Conservation (phyloP, 768 basidiomycete genomes). For the Ramaria rubella region DNA sequence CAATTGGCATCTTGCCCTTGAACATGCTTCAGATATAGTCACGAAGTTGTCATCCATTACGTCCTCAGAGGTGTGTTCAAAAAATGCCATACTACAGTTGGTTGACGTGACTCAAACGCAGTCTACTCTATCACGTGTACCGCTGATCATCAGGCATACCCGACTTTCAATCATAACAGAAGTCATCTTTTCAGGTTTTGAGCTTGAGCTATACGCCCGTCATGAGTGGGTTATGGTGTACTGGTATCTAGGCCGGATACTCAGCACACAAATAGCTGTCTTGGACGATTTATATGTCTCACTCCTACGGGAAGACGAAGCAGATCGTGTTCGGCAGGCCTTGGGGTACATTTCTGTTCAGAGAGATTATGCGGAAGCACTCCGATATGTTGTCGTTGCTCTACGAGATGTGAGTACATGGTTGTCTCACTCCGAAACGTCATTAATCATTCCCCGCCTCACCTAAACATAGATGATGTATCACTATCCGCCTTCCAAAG, state of each 20-base stretch:
- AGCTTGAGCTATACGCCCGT: slow-evolving; percentile 62
- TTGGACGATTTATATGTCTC: slow-evolving; percentile 3
- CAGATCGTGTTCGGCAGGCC: not conserved
- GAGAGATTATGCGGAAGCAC: slow-evolving; percentile 43
- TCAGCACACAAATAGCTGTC: slow-evolving; percentile 40
- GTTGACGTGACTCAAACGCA: not conserved
- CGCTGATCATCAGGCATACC: slow-evolving; percentile 47
- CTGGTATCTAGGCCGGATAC: slow-evolving; percentile 58
- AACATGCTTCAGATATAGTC: not conserved
- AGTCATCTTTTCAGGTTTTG: slow-evolving; percentile 68
- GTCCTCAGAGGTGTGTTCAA: slow-evolving; percentile 18
- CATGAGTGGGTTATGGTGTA: slow-evolving; percentile 71
- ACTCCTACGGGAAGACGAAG: not conserved
- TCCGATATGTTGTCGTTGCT: slow-evolving; percentile 50
- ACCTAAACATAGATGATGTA: not conserved
- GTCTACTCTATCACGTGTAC: slow-evolving; percentile 31
- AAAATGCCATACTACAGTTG: too few species aligned
- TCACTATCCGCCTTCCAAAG: slow-evolving; percentile 44
- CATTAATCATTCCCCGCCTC: not conserved
- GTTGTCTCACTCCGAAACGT: not conserved
- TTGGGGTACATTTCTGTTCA: slow-evolving; percentile 21
- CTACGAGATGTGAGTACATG: slow-evolving; percentile 43
- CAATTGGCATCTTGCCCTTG: slow-evolving; percentile 48
- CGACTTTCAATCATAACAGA: slow-evolving; percentile 57
- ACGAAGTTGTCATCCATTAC: not conserved